Base-by-base conservation (phyloP, 805 yeast genomes). In the Nakazawaea ambrosiae region DNA sequence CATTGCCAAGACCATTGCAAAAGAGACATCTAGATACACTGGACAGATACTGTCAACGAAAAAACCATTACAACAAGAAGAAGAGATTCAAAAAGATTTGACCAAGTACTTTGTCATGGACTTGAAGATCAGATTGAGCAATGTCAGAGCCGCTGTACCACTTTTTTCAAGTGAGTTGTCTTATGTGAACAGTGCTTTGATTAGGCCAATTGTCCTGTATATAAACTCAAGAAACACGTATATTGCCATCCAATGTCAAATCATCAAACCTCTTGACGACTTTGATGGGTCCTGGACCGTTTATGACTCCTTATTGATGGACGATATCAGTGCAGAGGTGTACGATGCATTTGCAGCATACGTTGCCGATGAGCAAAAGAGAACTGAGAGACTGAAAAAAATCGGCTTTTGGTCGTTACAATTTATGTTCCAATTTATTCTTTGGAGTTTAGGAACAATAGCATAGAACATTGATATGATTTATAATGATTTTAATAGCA, bases 211-310 rank as follows among this genome's bases (percentile, higher is more conserved):
- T 54, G 96, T 92, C 18, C 97, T 89, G 1, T 92, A 90, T 57
- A 90, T 92, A 54, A 92, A 92, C 55, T 82, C 92, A 26, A 73
- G 84, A 42, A 84, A 85, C 51, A 87, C 97, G 0, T 84, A 81
- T 51, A 89, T 92, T 42, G 96, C 95, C 31, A 78, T 90, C 41
- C 70, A 78, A 43, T 86, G 95, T 52, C 75, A 87, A 4, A 78
- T 92, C 7, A 81, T 81, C 24, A 92, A 92, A 54, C 72, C 75
- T 31, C 60, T 88, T 17, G 64, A 68, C 20, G 98, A 92, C 52
- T 92, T 92, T 55, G 88, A 85, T 49, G 98, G 98, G 0, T 76
- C 95, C 6, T 92, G 98, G 98, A 90, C 98, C 1, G 68, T 87
- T 3, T 92, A 88, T 57, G 98, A 92, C 55, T 81, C 92, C 20